These are phyloP conservation scores for Chaetomiaceae sp. DNA, from an alignment of 2,329 filamentous ascomycete genomes.

Conservation along the genomic window DNA sequence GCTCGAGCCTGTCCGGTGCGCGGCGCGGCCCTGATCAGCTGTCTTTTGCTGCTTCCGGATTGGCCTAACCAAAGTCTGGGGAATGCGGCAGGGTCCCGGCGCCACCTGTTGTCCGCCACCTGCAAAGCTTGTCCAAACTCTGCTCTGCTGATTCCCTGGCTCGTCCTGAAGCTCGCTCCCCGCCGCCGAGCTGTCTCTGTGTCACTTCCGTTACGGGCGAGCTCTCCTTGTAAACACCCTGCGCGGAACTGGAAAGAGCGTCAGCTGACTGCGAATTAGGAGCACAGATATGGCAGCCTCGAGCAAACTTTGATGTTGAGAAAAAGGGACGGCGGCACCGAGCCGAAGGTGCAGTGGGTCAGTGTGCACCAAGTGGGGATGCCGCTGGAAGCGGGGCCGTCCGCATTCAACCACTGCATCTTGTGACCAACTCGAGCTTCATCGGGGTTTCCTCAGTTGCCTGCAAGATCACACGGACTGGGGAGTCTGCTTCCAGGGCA, in stretches of 20 bases:
- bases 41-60: conserved; percentile 10
- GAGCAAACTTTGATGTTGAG: neutral
- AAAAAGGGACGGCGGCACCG: conserved; percentile 1
- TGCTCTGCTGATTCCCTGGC: neutral
- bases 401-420: conserved; percentile 9
- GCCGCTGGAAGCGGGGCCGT: neutral
- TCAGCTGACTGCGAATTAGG: too few relatives aligned
- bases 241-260: too few relatives aligned
- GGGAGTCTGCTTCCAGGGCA: neutral
- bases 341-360: neutral
- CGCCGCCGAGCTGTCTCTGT: too few relatives aligned
- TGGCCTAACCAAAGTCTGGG: conserved; percentile 16
- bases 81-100: conserved; percentile 19
- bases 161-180: too few relatives aligned
- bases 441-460: neutral
- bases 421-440: conserved; percentile 12
- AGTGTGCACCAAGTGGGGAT: conserved; percentile 3
- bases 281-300: neutral
- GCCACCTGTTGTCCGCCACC: conserved; percentile 1
- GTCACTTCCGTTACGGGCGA: neutral
- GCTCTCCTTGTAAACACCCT: too few relatives aligned
- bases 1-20: neutral
- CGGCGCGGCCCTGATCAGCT: neutral
- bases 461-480: too few relatives aligned
- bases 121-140: too few relatives aligned